Base-by-base conservation (phyloP, 1,284 basidiomycete species). In the Pseudozyma tsukubaensis region DNA sequence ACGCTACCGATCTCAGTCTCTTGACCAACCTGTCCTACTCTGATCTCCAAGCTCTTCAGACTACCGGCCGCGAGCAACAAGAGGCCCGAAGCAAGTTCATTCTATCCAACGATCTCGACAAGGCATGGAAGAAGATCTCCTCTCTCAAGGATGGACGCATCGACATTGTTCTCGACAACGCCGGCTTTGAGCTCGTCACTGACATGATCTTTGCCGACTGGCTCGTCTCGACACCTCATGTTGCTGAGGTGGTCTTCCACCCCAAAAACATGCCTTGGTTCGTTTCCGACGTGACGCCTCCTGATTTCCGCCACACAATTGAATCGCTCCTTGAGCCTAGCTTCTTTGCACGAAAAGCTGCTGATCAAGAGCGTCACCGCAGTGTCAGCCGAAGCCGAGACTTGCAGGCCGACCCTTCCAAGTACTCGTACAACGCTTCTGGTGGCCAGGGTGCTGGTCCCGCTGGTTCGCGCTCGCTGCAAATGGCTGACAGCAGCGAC, bases 191-290 rank as follows among this genome's bases (percentile, higher is more conserved):
- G 92, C 87, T 98, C 14, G 94, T 93, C 85, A 97, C 95, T 1
- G 97, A 98, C 83, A 86, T 98, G 35, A 90, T 97, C 19, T 91
- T 99, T 72, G 96, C 95, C 39, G 96, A 99, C 83, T 98, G 97
- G 80, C 59, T 81, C 43, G 67, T 81, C 11, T 68, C 76, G 18
- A 72, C 67, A 11, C 78, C 80, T 12, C 64, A 81, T 44, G 81
- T 81, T 2, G 50, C 49, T 4, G 49, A 83, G 51, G 78, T 84
- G 18, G 80, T 82, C 50, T 82, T 83, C 65, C 83, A 84, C 58
- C 76, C 82, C 16, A 83, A 83, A 64, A 78, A 79, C 63, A 81
- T 83, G 79, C 84, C 77, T 34, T 84, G 79, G 82, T 83, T 80
- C 76, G 81, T 81, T 21, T 76, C 73, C 64, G 80, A 80, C 64